A percentile compares a stretch with the other conserved stretches of the same genome.
These are phyloP conservation scores for Peribolospora baueri DNA, from an alignment of 768 basidiomycete genomes.

Conservation along the genomic window DNA sequence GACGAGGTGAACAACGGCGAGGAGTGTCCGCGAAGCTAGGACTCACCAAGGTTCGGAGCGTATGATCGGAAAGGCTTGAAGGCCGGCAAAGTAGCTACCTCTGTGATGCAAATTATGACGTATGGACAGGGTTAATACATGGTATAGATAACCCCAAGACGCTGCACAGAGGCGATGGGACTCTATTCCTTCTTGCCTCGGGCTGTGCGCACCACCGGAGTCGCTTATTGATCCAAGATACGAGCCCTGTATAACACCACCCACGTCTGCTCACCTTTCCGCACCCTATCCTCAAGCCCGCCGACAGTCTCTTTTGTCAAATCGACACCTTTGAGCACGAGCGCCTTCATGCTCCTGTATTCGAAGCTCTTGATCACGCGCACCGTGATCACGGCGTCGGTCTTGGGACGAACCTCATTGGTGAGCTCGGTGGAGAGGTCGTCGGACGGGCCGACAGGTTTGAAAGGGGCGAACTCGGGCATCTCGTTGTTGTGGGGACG, in stretches of 20 bases:
- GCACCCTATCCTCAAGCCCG: conserved; percentile 44
- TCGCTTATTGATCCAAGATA: background rate
- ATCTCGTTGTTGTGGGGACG: too few species aligned
- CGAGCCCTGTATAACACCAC: conserved; percentile 3
- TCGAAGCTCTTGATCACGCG: conserved; percentile 87
- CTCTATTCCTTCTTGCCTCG: background rate
- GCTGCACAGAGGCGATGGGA: too few species aligned
- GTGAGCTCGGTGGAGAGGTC: conserved; percentile 21
- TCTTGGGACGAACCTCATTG: conserved; percentile 40
- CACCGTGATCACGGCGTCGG: conserved; percentile 62
- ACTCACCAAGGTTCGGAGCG: conserved; percentile 30
- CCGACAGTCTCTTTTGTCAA: conserved; percentile 56
- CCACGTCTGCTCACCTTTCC: conserved; percentile 30
- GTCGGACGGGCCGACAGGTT: too few species aligned
- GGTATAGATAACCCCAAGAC: background rate
- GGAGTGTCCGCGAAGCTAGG: background rate
- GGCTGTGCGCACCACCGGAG: background rate
- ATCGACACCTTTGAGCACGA: conserved; percentile 61
- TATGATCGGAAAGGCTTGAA: conserved; percentile 60
- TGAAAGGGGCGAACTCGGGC: too few species aligned
- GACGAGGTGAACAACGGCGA: background rate
- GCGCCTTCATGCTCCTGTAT: conserved; percentile 64
- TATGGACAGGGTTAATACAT: background rate
- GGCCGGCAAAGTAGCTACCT: conserved; percentile 41
- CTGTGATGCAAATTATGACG: conserved; percentile 21